These are phyloP conservation scores for Candida koratica DNA, from an alignment of 805 yeast genomes.

Conservation along the genomic window DNA sequence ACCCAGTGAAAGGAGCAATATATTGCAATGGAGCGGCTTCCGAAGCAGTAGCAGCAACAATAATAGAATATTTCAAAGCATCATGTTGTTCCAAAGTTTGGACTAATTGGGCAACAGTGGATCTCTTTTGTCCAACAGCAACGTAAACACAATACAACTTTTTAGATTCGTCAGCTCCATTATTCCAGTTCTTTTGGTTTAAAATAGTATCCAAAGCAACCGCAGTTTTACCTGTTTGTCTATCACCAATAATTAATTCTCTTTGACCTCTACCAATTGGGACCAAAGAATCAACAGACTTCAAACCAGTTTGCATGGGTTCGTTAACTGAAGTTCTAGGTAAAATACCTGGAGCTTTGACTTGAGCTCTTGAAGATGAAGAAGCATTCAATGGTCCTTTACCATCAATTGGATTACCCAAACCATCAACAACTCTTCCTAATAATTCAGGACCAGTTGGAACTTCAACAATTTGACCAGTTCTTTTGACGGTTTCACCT, in stretches of 20 bases:
- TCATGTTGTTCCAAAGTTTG: conserved; percentile 98
- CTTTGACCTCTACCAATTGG: conserved; percentile 99
- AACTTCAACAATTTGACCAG: conserved; percentile 98
- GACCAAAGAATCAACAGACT: conserved; percentile 97
- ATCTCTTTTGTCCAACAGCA: conserved; percentile 99
- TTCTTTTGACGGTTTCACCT: conserved; percentile 99
- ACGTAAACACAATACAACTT: conserved; percentile 99
- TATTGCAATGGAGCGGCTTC: conserved; percentile 99
- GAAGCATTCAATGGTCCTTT: conserved; percentile 94
- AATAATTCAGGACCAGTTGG: conserved; percentile 97
- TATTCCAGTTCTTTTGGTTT: conserved; percentile 99
- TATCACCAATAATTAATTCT: conserved; percentile 99
- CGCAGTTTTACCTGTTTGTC: conserved; percentile 99
- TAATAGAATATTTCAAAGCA: conserved; percentile 94
- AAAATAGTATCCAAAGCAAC: conserved; percentile 97
- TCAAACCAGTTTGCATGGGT: conserved; percentile 99
- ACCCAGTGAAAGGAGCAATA: conserved; percentile 99
- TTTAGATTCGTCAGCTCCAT: conserved; percentile 91
- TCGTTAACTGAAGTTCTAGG: conserved; percentile 98
- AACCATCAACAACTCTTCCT: conserved; percentile 99
- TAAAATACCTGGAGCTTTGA: conserved; percentile 99
- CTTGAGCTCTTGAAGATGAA: conserved; percentile 90
- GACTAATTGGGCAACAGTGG: conserved; percentile 98
- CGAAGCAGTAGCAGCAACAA: conserved; percentile 99
- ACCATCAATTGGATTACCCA: conserved; percentile 99